These are phyloP conservation scores for Pulveroboletus sp. DNA, from an alignment of 768 basidiomycete genomes.

Conservation along the genomic window DNA sequence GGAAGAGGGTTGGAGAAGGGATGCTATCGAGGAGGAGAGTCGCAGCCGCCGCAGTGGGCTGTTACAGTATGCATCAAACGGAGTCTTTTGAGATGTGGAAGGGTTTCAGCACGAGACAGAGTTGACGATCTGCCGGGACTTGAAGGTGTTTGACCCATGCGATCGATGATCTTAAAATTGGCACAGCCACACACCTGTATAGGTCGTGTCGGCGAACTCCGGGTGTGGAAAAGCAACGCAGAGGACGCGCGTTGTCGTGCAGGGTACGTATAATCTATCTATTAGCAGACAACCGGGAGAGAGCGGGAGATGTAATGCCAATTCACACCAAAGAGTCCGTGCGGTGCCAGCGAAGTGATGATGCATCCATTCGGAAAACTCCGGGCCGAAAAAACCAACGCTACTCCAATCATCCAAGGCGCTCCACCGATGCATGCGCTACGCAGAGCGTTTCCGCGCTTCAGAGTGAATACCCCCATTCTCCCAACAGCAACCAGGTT, in stretches of 20 bases:
- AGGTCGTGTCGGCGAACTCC: constrained; percentile 14
- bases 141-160: constrained; percentile 4
- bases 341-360: no score
- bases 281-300: neutral
- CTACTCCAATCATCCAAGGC: no score
- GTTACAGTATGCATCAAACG: constrained; percentile 44
- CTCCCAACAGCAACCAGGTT: constrained; percentile 46
- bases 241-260: neutral
- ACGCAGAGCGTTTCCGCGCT: constrained; percentile 40
- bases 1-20: constrained; percentile 16
- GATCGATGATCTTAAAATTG: constrained; percentile 11
- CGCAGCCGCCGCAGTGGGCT: constrained; percentile 34
- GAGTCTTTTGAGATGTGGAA: constrained; percentile 13
- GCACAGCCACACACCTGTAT: constrained; percentile 26
- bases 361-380: no score
- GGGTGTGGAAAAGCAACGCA: neutral
- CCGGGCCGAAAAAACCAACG: no score
- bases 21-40: constrained; percentile 49
- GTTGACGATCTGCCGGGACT: constrained; percentile 17
- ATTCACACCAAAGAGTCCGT: no score
- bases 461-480: constrained; percentile 45
- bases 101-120: constrained; percentile 14
- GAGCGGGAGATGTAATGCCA: neutral
- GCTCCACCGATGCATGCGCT: constrained; percentile 25
- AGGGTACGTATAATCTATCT: no score